Evolutionary conservation across 805 yeast genomes (phyloP).

Genomic region (Saccharomycopsis vini): DNA sequence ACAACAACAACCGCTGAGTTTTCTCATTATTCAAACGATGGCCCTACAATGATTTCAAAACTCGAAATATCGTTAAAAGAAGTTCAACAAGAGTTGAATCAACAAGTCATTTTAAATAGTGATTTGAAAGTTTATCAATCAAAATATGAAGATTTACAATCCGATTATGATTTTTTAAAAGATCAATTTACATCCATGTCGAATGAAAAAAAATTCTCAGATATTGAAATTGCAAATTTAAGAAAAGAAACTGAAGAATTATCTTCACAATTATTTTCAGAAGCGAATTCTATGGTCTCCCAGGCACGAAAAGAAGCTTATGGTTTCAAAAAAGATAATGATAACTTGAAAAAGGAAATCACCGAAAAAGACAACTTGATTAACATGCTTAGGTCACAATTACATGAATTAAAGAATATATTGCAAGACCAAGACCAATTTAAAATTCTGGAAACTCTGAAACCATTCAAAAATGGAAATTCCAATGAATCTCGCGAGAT

Average conservation of each 20-base stretch:
- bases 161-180: constrained; percentile 12
- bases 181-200: constrained; percentile 13
- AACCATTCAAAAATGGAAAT: too few relatives aligned
- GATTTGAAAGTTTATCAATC: constrained; percentile 16
- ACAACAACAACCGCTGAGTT: constrained; percentile 12
- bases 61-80: constrained; percentile 13
- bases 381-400: constrained; percentile 55
- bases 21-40: constrained; percentile 15
- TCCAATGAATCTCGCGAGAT: background rate
- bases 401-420: constrained; percentile 52
- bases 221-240: constrained; percentile 43
- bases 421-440: constrained; percentile 36
- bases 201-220: constrained; percentile 16
- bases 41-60: background rate
- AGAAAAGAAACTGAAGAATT: constrained; percentile 74
- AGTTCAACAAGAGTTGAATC: constrained; percentile 17
- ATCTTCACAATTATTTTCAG: constrained; percentile 67
- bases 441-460: too few relatives aligned
- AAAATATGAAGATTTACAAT: constrained; percentile 14
- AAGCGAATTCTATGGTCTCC: constrained; percentile 79
- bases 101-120: constrained; percentile 15
- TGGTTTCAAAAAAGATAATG: constrained; percentile 48
- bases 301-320: constrained; percentile 65
- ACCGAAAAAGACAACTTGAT: constrained; percentile 66
- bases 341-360: constrained; percentile 40